Conservation (phyloP, 1,284 basidiomycete species). For the Pseudozyma pruni region DNA sequence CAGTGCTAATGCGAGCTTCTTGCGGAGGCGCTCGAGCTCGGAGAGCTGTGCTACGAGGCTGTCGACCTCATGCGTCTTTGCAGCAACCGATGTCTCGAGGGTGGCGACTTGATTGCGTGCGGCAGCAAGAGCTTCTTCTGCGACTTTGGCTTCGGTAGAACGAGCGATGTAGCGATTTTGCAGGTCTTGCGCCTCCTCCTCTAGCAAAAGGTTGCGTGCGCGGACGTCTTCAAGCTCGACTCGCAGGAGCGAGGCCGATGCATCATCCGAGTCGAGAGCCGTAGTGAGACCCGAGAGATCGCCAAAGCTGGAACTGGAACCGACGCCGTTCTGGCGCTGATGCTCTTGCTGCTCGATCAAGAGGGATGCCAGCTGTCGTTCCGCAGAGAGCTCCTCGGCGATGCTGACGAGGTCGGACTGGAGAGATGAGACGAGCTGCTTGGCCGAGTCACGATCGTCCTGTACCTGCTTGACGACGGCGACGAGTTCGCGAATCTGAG, state of each 20-base stretch:
- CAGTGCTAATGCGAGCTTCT: conserved; percentile 15
- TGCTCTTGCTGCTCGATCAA: conserved; percentile 22
- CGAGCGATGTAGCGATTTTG: conserved; percentile 11
- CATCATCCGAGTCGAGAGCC: conserved; percentile 15
- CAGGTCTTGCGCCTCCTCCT: conserved; percentile 24
- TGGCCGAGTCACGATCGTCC: conserved; percentile 39
- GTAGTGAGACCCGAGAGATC: conserved; percentile 11
- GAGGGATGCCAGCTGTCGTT: conserved; percentile 18
- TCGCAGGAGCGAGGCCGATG: conserved; percentile 1
- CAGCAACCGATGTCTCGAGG: conserved; percentile 23
- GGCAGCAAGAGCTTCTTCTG: conserved; percentile 26
- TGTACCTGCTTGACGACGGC: conserved; percentile 46
- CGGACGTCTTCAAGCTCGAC: conserved; percentile 18
- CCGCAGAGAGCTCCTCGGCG: conserved; percentile 23
- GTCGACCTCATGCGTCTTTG: conserved; percentile 30
- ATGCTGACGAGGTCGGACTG: conserved; percentile 25
- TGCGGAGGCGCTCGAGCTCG: conserved; percentile 24
- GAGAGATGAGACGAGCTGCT: conserved; percentile 17
- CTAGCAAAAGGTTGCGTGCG: conserved; percentile 16
- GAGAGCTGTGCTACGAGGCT: conserved; percentile 15
- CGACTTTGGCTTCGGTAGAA: conserved; percentile 20
- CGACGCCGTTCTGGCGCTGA: conserved; percentile 6
- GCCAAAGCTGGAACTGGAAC: conserved; percentile 9
- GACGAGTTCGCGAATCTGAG: conserved; percentile 40
- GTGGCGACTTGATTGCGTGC: conserved; percentile 14